phyloP scores from a whole-genome alignment of 192 early-diverging fungal species.

The Phlyctochytrium arcticum region DNA sequence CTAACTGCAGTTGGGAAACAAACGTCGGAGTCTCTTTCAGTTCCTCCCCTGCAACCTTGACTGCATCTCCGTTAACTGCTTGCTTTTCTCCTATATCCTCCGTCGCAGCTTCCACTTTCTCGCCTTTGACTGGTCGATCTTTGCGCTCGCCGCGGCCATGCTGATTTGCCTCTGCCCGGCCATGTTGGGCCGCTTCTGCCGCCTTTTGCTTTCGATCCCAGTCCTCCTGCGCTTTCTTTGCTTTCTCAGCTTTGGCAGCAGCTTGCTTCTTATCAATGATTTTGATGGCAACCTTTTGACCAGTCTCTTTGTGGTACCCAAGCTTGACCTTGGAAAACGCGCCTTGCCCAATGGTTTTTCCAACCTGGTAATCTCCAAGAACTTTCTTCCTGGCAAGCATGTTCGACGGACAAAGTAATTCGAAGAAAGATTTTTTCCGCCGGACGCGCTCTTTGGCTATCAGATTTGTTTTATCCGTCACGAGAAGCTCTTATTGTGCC shows the following conservation, averaged over 20 bases:
- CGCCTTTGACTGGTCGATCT: neutral
- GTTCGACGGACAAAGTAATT: no score
- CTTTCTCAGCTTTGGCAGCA: slow-evolving; percentile 48
- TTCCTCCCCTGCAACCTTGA: neutral
- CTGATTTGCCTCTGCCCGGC: slow-evolving; percentile 11
- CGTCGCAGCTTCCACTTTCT: neutral
- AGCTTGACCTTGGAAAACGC: slow-evolving; percentile 68
- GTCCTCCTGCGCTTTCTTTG: slow-evolving; percentile 45
- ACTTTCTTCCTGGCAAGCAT: slow-evolving; percentile 45
- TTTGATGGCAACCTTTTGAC: slow-evolving; percentile 62
- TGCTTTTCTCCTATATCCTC: slow-evolving; percentile 1
- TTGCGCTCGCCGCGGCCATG: neutral
- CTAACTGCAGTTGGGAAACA: slow-evolving; percentile 44
- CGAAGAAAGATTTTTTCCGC: no score
- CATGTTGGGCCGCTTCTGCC: slow-evolving; percentile 21
- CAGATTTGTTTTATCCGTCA: no score
- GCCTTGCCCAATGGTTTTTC: slow-evolving; percentile 62
- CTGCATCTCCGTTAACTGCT: neutral
- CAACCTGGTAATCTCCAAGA: slow-evolving; percentile 54
- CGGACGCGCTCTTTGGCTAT: no score
- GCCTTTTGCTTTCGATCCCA: slow-evolving; percentile 29
- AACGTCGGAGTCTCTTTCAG: slow-evolving; percentile 30
- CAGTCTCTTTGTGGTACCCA: slow-evolving; percentile 52
- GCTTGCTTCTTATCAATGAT: slow-evolving; percentile 60
- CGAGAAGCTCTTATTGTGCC: no score